A percentile compares a stretch with the other conserved stretches of the same genome.
Conservation (phyloP, 2,329 filamentous ascomycete species). For the Colletotrichum simmondsii region DNA sequence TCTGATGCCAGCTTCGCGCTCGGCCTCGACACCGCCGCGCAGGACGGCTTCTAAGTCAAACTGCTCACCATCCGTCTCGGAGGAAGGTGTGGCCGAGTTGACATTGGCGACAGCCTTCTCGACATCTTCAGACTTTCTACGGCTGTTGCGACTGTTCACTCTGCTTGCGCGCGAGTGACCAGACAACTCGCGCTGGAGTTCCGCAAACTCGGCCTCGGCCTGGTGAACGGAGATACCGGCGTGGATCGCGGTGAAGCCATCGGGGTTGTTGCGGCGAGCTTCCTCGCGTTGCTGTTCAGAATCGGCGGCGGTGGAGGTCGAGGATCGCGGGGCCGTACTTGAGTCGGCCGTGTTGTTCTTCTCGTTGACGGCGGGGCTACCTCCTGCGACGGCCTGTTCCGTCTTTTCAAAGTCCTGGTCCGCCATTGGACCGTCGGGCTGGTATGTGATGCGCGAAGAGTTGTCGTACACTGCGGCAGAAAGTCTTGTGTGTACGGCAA, state of each 20-base stretch:
- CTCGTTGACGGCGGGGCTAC: slow-evolving; percentile 41
- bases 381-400: slow-evolving; percentile 42
- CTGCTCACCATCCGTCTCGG: slow-evolving; percentile 61
- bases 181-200: slow-evolving; percentile 72
- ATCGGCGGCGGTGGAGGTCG: slow-evolving; percentile 42
- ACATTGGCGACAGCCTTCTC: slow-evolving; percentile 63
- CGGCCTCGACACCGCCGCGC: slow-evolving; percentile 76
- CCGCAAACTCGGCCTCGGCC: slow-evolving; percentile 77
- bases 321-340: slow-evolving; percentile 25
- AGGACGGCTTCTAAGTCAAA: slow-evolving; percentile 84
- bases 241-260: slow-evolving; percentile 54
- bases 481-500: neutral
- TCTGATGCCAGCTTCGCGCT: slow-evolving; percentile 81
- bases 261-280: slow-evolving; percentile 57
- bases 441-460: neutral
- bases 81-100: slow-evolving; percentile 42
- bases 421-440: slow-evolving; percentile 39
- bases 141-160: slow-evolving; percentile 43
- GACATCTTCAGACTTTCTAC: slow-evolving; percentile 54
- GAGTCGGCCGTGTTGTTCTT: slow-evolving; percentile 17
- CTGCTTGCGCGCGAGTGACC: slow-evolving; percentile 65
- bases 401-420: slow-evolving; percentile 43
- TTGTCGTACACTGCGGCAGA: neutral
- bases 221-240: slow-evolving; percentile 71
- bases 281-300: slow-evolving; percentile 44